Evolutionary conservation across 257 asterid species (phyloP).

Genomic region (Thymus quinquecostatus): DNA sequence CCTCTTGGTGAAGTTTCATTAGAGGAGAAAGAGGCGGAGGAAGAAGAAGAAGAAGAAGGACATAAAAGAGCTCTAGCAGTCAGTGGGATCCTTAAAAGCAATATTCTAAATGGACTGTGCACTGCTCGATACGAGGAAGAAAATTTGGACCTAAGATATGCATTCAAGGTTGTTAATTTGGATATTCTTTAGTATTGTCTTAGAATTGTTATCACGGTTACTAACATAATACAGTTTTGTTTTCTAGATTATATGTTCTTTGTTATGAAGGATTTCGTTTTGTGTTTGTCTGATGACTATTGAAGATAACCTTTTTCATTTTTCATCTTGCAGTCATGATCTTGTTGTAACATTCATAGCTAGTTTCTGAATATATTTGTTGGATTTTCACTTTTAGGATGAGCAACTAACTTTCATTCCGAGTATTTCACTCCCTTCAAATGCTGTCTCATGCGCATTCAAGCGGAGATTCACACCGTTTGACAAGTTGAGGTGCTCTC

Average conservation of each 20-base stretch:
- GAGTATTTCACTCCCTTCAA: conserved; percentile 78
- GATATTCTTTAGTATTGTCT: conserved; percentile 19
- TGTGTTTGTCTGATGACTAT: neutral
- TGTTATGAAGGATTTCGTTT: neutral
- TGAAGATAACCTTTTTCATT: neutral
- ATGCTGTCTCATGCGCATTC: conserved; percentile 73
- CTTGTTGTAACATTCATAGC: conserved; percentile 13
- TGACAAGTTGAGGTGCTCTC: conserved; percentile 80
- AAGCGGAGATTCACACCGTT: conserved; percentile 82
- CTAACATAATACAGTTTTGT: neutral
- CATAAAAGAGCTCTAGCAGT: conserved; percentile 55
- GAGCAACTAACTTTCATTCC: conserved; percentile 90
- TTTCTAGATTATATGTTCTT: neutral
- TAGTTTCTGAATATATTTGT: conserved; percentile 29
- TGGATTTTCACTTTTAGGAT: conserved; percentile 52
- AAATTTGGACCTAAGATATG: conserved; percentile 64
- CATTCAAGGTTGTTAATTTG: conserved; percentile 66
- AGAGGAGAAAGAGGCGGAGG: conserved; percentile 72
- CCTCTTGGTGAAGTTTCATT: conserved; percentile 86
- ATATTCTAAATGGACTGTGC: conserved; percentile 66
- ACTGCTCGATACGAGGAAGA: conserved; percentile 81
- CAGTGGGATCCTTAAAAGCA: conserved; percentile 62
- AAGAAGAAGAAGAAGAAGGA: conserved; percentile 69
- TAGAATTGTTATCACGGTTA: neutral
- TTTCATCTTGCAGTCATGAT: neutral